Base-by-base conservation (phyloP, 2,329 filamentous ascomycete species). In the Exophiala calicioides region DNA sequence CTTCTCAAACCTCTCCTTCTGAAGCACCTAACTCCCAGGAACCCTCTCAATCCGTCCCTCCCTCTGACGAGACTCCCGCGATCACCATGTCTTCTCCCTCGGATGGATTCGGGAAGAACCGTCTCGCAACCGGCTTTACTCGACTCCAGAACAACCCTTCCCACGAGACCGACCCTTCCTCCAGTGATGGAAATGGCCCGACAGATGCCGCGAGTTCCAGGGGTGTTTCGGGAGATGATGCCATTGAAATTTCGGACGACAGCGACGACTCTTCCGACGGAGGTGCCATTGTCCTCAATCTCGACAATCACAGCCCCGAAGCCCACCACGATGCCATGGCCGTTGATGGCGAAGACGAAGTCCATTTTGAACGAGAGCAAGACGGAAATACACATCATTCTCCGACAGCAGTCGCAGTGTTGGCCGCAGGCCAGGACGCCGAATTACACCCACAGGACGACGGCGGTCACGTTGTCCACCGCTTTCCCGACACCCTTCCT, bases 201-300 rank as follows among this genome's bases (percentile, higher is more conserved):
- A 34, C 30, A 4, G 29, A 32, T 16, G n/a, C 35, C 21, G 13
- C 33, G 6, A 9, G 18, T 16, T 34, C 16, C 15, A 33, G 40
- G 9, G 52, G 40, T 20, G 35, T n/a, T 16, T 52, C 52, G 5
- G 30, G 20, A 5, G 34, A 49, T 10, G 47, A 59, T 32, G 50
- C 55, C 34, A 56, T 61, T 18, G 57, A 61, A 27, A 57, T 62
- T 16, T 62, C 60, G 7, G 58, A 62, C 26, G 57, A 56, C 32
- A 61, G 59, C 7, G 49, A 56, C 15, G 58, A 53, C 23, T 60
- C 60, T 9, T 54, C 56, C 18, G 60, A 62, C 12, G 68, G 67
- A 45, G 68, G 64, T 2, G 68, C 67, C 1, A 71, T 73, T 41
- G 47, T 72, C 58, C 52, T 73, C 45, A 73, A 73, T 40, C 58